phyloP scores from a whole-genome alignment of 1,284 basidiomycete genomes.

The Amylostereum areolatum region DNA sequence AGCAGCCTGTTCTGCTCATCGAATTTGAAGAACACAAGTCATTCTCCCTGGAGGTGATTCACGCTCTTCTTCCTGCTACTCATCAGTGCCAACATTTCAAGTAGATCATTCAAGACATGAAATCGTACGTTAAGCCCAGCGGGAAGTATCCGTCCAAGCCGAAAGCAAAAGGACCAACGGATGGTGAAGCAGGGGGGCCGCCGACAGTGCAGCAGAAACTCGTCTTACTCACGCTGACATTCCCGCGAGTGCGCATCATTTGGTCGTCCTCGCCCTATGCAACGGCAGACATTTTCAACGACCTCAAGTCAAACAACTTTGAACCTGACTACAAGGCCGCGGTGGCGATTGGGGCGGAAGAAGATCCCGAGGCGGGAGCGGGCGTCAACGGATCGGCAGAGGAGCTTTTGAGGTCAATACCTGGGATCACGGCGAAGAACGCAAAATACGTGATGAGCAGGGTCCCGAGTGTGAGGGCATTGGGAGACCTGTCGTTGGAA shows the following conservation, averaged over 20 bases:
- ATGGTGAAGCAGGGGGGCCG: conserved; percentile 32
- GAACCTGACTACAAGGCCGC: conserved; percentile 82
- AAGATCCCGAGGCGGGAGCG: conserved; percentile 55
- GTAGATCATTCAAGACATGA: conserved; percentile 39
- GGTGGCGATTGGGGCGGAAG: conserved; percentile 75
- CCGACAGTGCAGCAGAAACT: conserved; percentile 82
- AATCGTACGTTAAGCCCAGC: conserved; percentile 54
- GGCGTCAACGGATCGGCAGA: conserved; percentile 72
- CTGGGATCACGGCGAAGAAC: conserved; percentile 83
- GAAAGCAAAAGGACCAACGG: conserved; percentile 33
- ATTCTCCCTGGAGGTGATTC: conserved; percentile 79
- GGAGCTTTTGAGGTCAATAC: conserved; percentile 67
- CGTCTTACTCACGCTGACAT: conserved; percentile 83
- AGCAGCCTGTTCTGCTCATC: conserved; percentile 90
- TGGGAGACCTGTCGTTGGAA: conserved; percentile 63
- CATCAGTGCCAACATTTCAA: not conserved
- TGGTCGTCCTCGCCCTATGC: conserved; percentile 97
- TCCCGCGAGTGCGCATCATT: conserved; percentile 88
- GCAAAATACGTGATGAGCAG: conserved; percentile 80
- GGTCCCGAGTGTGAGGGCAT: conserved; percentile 69
- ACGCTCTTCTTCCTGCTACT: too few relatives aligned
- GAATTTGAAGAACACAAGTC: conserved; percentile 98
- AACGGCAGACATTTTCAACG: conserved; percentile 88
- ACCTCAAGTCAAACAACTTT: conserved; percentile 79
- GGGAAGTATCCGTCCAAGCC: conserved; percentile 52